Evolutionary conservation across 805 yeast species (phyloP).

Genomic region (Lipomyces oligophaga): DNA sequence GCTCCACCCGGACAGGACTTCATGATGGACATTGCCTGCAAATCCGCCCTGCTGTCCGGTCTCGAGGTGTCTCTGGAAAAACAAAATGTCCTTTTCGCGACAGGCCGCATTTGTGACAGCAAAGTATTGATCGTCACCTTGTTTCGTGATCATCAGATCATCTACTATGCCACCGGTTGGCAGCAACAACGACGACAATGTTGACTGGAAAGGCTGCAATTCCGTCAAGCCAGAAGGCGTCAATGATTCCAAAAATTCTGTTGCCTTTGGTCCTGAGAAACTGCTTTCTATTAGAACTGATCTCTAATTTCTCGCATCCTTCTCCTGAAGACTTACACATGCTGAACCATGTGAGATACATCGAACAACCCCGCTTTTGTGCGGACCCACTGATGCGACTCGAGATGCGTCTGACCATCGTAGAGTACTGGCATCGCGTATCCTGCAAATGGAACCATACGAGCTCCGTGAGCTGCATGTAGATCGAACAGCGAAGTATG

Average conservation of each 20-base stretch:
- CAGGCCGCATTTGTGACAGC: conserved; percentile 97
- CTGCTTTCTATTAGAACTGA: conserved; percentile 31
- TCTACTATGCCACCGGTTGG: conserved; percentile 87
- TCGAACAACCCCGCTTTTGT: conserved; percentile 85
- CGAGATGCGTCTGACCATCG: conserved; percentile 72
- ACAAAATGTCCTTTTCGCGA: conserved; percentile 70
- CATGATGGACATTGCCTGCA: conserved; percentile 33
- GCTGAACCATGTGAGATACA: conserved; percentile 97
- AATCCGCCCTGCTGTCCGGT: conserved; percentile 33
- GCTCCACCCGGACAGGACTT: conserved; percentile 58
- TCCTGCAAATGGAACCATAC: conserved; percentile 96
- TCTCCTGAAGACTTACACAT: conserved; percentile 34
- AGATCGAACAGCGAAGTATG: conserved; percentile 79
- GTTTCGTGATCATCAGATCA: conserved; percentile 86
- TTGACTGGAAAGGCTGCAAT: conserved; percentile 57
- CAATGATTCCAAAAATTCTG: conserved; percentile 64
- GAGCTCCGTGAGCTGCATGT: conserved; percentile 75
- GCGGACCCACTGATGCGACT: conserved; percentile 94
- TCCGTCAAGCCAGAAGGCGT: conserved; percentile 82
- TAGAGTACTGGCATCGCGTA: conserved; percentile 91
- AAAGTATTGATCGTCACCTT: conserved; percentile 63
- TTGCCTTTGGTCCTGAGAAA: conserved; percentile 64
- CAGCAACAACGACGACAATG: conserved; percentile 66
- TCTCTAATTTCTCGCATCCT: neutral
- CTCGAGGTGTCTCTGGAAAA: conserved; percentile 53